Conservation (phyloP, 2,329 filamentous ascomycete genomes). For the Pseudogymnoascus sp. region DNA sequence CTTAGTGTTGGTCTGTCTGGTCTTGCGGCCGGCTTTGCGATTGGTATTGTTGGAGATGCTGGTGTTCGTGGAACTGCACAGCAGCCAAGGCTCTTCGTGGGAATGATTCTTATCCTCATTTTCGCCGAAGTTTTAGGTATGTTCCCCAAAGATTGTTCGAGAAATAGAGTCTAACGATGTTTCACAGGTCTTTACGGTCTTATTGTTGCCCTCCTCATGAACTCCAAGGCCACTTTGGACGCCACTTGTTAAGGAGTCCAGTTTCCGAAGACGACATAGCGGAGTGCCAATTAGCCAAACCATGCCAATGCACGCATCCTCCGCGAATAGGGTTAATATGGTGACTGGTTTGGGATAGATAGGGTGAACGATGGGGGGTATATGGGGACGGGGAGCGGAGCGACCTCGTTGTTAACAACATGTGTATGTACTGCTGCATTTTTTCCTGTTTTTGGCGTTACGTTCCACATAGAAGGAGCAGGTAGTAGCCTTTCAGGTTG, state of each 20-base stretch:
- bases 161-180: conserved; percentile 22
- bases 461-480: conserved; percentile 28
- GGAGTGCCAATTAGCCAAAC: conserved; percentile 1
- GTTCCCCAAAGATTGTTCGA: not conserved
- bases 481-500: conserved; percentile 21
- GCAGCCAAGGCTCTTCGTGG: conserved; percentile 61
- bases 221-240: conserved; percentile 74
- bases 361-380: not conserved
- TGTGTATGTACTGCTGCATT: conserved; percentile 25
- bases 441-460: conserved; percentile 24
- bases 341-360: not conserved
- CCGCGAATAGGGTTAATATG: conserved; percentile 3
- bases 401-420: conserved; percentile 22
- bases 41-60: conserved; percentile 81
- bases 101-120: conserved; percentile 79
- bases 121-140: conserved; percentile 77
- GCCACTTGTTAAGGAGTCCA: conserved; percentile 46
- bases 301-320: not conserved
- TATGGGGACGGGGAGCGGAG: conserved; percentile 8
- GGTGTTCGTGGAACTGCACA: conserved; percentile 78
- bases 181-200: conserved; percentile 86
- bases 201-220: conserved; percentile 98
- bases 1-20: conserved; percentile 74
- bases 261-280: not conserved
- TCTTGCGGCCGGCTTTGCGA: conserved; percentile 77